These are phyloP conservation scores for Microbotryum intermedium DNA, from an alignment of 1,284 basidiomycete species.

Conservation along the genomic window DNA sequence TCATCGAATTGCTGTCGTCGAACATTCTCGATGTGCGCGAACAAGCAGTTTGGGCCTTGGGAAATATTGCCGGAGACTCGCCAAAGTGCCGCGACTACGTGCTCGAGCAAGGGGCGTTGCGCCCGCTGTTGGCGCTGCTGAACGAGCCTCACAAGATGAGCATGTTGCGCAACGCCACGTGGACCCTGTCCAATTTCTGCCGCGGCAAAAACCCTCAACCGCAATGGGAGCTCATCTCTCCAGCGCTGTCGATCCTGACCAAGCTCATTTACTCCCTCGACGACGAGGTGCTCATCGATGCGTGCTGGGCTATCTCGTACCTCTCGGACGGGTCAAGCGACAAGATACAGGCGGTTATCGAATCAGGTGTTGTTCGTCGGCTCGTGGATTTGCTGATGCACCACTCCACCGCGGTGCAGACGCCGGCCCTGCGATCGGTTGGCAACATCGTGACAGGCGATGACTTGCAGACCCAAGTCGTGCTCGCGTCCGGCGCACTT, in stretches of 20 bases:
- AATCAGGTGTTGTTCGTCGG: constrained; percentile 93
- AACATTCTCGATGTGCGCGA: constrained; percentile 81
- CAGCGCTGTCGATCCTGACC: constrained; percentile 88
- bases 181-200: constrained; percentile 98
- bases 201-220: constrained; percentile 92
- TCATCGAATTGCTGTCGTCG: constrained; percentile 75
- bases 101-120: constrained; percentile 46
- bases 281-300: constrained; percentile 98
- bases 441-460: constrained; percentile 99
- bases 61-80: constrained; percentile 93
- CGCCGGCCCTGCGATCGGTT: constrained; percentile 91
- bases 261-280: constrained; percentile 99
- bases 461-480: constrained; percentile 96
- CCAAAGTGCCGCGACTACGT: constrained; percentile 87
- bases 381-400: constrained; percentile 98
- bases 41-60: constrained; percentile 93
- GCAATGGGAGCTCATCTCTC: constrained; percentile 90
- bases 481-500: constrained; percentile 92
- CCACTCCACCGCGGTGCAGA: constrained; percentile 95
- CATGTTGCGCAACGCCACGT: constrained; percentile 95
- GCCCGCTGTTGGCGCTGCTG: constrained; percentile 43
- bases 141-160: constrained; percentile 74
- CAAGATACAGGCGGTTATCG: constrained; percentile 99
- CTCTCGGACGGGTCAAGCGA: constrained; percentile 98
- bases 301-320: constrained; percentile 99